Evolutionary conservation across 176 grass and related monocot species (phyloP).

Genomic region (Typha latifolia): DNA sequence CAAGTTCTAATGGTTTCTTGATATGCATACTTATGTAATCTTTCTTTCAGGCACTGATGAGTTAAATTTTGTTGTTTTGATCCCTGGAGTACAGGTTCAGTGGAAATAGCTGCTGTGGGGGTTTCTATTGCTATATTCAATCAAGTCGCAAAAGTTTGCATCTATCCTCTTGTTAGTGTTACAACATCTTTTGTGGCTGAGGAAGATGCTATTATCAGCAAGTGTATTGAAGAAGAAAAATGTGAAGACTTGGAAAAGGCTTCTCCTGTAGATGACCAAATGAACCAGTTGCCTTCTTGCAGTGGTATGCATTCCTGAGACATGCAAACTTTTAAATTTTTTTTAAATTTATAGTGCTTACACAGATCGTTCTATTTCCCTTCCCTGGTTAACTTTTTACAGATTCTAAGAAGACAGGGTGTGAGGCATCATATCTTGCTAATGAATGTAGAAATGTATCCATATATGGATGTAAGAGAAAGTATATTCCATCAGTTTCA

Average conservation of each 20-base stretch:
- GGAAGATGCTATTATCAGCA: conserved; percentile 89
- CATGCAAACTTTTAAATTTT: not conserved
- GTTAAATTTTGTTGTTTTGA: not conserved
- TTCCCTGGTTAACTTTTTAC: conserved; percentile 10
- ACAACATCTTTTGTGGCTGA: conserved; percentile 96
- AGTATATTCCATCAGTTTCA: conserved; percentile 87
- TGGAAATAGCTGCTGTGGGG: conserved; percentile 83
- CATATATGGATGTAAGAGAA: conserved; percentile 39
- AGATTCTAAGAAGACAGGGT: conserved; percentile 40
- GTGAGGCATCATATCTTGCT: conserved; percentile 22
- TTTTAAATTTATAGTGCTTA: not conserved
- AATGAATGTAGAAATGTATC: conserved; percentile 24
- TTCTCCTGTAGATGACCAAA: conserved; percentile 26
- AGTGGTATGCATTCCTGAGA: conserved; percentile 28
- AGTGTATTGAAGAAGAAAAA: conserved; percentile 36
- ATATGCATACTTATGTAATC: not conserved
- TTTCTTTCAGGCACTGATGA: conserved; percentile 1
- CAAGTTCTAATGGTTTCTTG: not conserved
- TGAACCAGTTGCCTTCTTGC: conserved; percentile 9
- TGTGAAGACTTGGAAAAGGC: conserved; percentile 60
- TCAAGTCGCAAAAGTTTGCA: conserved; percentile 88
- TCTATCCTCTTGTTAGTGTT: conserved; percentile 93
- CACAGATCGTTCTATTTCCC: not conserved
- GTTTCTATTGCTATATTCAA: conserved; percentile 98
- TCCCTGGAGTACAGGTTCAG: conserved; percentile 36